Conservation (phyloP, 1,284 basidiomycete species). For the Ganoderma meredithae region DNA sequence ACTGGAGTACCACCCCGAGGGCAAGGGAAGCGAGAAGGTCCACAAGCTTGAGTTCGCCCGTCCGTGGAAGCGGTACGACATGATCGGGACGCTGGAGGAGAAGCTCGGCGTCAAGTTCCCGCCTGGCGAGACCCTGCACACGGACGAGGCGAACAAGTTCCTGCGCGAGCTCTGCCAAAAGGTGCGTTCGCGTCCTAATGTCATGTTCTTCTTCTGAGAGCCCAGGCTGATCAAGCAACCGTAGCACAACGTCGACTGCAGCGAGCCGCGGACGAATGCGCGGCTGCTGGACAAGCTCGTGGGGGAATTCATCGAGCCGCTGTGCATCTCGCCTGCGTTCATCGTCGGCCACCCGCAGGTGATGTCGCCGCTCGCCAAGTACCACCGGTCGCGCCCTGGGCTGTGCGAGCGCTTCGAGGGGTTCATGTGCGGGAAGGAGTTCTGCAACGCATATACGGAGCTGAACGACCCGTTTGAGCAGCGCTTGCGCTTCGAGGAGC, state of each 20-base stretch:
- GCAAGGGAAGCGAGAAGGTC: slow-evolving; percentile 79
- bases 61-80: slow-evolving; percentile 99
- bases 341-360: slow-evolving; percentile 99
- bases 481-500: slow-evolving; percentile 95
- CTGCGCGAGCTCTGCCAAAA: slow-evolving; percentile 86
- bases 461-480: slow-evolving; percentile 99
- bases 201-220: too few relatives aligned
- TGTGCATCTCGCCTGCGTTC: slow-evolving; percentile 97
- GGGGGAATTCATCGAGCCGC: slow-evolving; percentile 96
- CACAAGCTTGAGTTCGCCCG: slow-evolving; percentile 90
- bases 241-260: slow-evolving; percentile 97
- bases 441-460: slow-evolving; percentile 98
- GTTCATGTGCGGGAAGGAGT: slow-evolving; percentile 98
- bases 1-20: slow-evolving; percentile 92
- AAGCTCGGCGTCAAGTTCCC: slow-evolving; percentile 95
- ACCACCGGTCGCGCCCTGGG: slow-evolving; percentile 92
- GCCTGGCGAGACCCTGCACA: slow-evolving; percentile 90
- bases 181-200: slow-evolving; percentile 49
- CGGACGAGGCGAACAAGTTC: slow-evolving; percentile 90
- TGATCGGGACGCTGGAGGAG: slow-evolving; percentile 96
- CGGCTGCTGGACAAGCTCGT: slow-evolving; percentile 98
- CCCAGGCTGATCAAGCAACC: slow-evolving; percentile 17
- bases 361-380: slow-evolving; percentile 99
- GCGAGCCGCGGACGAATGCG: slow-evolving; percentile 95
- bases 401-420: slow-evolving; percentile 98